Conservation (phyloP, 1,139 yeast species). For the Yamadazyma songkhlaensis region DNA sequence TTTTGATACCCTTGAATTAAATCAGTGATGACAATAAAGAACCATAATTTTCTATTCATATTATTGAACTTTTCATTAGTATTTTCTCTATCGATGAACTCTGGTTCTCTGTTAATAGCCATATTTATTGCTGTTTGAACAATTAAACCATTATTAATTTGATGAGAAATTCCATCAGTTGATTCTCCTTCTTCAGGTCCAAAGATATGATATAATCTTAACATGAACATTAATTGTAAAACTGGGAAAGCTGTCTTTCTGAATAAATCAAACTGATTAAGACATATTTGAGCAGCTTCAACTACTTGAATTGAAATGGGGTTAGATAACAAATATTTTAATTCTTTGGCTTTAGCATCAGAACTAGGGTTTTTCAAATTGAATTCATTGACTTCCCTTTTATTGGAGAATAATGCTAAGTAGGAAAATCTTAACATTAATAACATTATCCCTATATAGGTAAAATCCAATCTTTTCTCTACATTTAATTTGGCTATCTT, state of each 20-base stretch:
- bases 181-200: conserved; percentile 54
- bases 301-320: conserved; percentile 32
- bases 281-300: conserved; percentile 35
- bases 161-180: conserved; percentile 47
- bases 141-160: conserved; percentile 36
- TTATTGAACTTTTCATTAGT: conserved; percentile 28
- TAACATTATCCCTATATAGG: conserved; percentile 27
- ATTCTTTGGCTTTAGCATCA: conserved; percentile 17
- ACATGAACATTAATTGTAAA: conserved; percentile 45
- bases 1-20: conserved; percentile 20
- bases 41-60: conserved; percentile 38
- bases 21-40: conserved; percentile 23
- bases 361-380: conserved; percentile 22
- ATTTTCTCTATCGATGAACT: conserved; percentile 21
- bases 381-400: conserved; percentile 27
- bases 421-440: conserved; percentile 29
- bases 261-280: conserved; percentile 38
- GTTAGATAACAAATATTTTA: conserved; percentile 12
- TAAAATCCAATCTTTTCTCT: conserved; percentile 30
- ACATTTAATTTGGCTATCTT: conserved; percentile 21
- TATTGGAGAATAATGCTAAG: conserved; percentile 30
- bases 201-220: conserved; percentile 38
- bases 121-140: conserved; percentile 42
- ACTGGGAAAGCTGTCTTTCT: conserved; percentile 42
- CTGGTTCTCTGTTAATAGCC: conserved; percentile 48